Percentiles rank a stretch among this genome's conserved stretches.
phyloP scores from a whole-genome alignment of 208 protist species.

The Trypanosoma platydactyli region DNA sequence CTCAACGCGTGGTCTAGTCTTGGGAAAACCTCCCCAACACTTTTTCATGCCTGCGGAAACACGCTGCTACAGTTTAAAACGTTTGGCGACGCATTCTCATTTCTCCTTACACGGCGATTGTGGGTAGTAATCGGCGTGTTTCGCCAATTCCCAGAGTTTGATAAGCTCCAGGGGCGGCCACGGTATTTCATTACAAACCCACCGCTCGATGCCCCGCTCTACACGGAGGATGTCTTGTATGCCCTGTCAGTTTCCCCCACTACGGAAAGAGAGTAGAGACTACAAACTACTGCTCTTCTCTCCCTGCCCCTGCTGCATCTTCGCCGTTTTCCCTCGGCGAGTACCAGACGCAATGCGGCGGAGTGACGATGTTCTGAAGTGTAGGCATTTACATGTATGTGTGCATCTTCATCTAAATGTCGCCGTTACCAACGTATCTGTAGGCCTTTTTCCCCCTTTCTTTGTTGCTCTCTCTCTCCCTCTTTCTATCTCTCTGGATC shows the following conservation, averaged over 20 bases:
- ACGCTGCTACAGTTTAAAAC: conserved; percentile 65
- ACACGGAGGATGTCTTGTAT: conserved; percentile 86
- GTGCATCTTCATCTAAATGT: conserved; percentile 1
- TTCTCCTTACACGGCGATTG: conserved; percentile 60
- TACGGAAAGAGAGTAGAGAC: not conserved
- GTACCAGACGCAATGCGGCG: no score
- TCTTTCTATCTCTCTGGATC: no score
- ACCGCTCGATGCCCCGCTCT: conserved; percentile 60
- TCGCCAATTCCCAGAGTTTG: conserved; percentile 64
- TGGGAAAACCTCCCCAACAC: conserved; percentile 41
- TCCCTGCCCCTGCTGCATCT: not conserved
- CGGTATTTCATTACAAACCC: conserved; percentile 90
- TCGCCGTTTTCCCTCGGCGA: no score
- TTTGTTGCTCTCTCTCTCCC: no score
- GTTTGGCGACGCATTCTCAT: conserved; percentile 81
- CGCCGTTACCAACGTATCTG: no score
- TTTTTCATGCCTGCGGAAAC: conserved; percentile 83
- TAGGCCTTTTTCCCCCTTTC: no score
- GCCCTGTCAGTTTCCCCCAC: conserved; percentile 32
- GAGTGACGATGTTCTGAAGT: no score
- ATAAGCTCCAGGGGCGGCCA: conserved; percentile 51
- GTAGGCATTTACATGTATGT: conserved; percentile 20
- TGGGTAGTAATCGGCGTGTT: conserved; percentile 86
- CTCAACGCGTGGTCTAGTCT: conserved; percentile 52
- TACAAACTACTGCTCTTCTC: not conserved